Base-by-base conservation (phyloP, 164 flowering plant species). In the Hamamelis virginiana region DNA sequence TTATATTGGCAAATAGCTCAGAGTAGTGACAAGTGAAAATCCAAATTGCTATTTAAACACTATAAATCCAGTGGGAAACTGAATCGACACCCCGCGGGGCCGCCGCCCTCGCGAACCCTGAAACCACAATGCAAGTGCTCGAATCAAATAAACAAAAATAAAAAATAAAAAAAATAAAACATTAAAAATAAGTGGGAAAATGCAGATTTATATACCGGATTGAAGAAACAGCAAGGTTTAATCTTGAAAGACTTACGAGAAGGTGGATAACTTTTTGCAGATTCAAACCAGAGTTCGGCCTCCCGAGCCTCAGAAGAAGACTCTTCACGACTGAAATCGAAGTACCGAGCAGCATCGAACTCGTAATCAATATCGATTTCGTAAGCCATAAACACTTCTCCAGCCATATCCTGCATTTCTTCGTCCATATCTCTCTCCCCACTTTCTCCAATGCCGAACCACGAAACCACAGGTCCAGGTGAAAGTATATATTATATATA, bases 301-400 rank as follows among this genome's bases (percentile, higher is more conserved):
- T 60, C 75, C 16, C 68, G 69, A 28, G 83, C 83, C 79, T 92
- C 95, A 0, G 64, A 57, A 1, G 25, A 51, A 19, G 87, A 73
- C 78, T 95, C 98, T 38, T 62, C 73, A 5, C 84, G 79, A 27
- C 76, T 70, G 64, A 95, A 91, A 77, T 92, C 98, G 64, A 86
- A 90, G 82, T 62, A 88, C 66, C 80, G 77, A 15, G 80, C 69
- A 0, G 97, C 97, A 28, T 93, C 97, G 57, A 82, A 95, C 89
- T 95, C 98, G 75, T 91, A 95, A 38, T 87, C 97, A 1, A 84
- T 75, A 76, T 95, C 99, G 33, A 91, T 69, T 65, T 89, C 89
- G 44, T 65, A 64, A 48, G 63, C 85, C 71, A 74, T 74, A 51
- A 77, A 84, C 56, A 62, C 70, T 46, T 64, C 78, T 22, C 26